A percentile compares a stretch with the other conserved stretches of the same genome.
Evolutionary conservation across 352 stramenopile species (phyloP).

Genomic region (Phytopythium montanum): DNA sequence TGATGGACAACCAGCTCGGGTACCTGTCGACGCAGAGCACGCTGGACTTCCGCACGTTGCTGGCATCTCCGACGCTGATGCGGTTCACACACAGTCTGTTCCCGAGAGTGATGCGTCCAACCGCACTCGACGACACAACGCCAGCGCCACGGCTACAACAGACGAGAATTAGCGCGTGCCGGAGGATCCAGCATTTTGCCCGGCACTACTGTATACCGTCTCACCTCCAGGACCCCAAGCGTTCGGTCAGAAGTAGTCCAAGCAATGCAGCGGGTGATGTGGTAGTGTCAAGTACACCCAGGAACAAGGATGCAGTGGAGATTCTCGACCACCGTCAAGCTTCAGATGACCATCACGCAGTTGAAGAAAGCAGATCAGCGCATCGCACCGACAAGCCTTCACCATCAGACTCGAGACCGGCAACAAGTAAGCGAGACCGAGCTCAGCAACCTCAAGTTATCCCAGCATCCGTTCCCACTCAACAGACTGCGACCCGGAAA

Average conservation of each 20-base stretch:
- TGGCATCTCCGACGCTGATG: constrained; percentile 25
- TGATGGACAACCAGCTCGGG: constrained; percentile 59
- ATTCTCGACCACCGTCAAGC: neutral
- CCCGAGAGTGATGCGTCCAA: neutral
- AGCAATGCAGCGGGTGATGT: neutral
- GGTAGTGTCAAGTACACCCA: neutral
- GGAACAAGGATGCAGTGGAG: neutral
- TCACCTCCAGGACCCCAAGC: neutral
- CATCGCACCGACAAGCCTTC: neutral
- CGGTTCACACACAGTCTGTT: constrained; percentile 21
- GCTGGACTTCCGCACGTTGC: constrained; percentile 48
- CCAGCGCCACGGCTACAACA: constrained; percentile 1
- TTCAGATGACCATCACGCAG: neutral
- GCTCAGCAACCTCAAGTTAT: neutral
- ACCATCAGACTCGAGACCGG: neutral
- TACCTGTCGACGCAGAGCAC: constrained; percentile 46
- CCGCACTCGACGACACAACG: neutral
- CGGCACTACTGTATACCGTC: constrained; percentile 1
- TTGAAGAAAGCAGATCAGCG: neutral
- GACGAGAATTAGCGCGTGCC: constrained; percentile 14
- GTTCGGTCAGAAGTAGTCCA: neutral
- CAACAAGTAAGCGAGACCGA: neutral
- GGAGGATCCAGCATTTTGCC: constrained; percentile 24
- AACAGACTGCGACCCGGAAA: neutral
- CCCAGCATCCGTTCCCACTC: neutral